A percentile compares a stretch with the other conserved stretches of the same genome.
Evolutionary conservation across 177 flowering plant species (phyloP).

Genomic region (Vitis hybrid): DNA sequence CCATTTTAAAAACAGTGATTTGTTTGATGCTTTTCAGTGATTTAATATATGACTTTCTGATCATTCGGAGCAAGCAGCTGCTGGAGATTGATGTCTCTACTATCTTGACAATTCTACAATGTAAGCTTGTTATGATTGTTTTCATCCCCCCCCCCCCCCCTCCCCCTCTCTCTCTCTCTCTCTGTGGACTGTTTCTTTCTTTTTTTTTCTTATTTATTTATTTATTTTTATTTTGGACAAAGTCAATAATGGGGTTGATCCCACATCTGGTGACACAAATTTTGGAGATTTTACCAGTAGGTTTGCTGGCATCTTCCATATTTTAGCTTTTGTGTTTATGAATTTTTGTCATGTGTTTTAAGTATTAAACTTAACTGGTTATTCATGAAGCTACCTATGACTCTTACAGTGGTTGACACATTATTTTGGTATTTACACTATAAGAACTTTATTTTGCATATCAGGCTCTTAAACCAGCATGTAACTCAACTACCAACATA

Average conservation of each 20-base stretch:
- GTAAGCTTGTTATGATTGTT: constrained; percentile 40
- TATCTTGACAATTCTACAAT: constrained; percentile 74
- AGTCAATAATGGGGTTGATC: too few species aligned
- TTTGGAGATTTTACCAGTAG: too few species aligned
- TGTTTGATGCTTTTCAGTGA: constrained; percentile 63
- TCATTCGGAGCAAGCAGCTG: constrained; percentile 70
- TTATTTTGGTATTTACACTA: neutral
- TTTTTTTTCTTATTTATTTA: neutral
- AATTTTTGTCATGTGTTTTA: neutral
- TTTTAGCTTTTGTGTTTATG: neutral
- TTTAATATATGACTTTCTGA: constrained; percentile 78
- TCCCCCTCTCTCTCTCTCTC: too few species aligned
- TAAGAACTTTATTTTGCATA: neutral
- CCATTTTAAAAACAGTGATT: constrained; percentile 2
- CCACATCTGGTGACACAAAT: too few species aligned
- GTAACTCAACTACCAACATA: neutral
- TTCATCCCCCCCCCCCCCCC: neutral
- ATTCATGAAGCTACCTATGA: neutral
- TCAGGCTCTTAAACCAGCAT: neutral
- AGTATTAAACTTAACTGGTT: neutral
- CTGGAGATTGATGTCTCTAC: constrained; percentile 85
- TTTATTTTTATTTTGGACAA: neutral
- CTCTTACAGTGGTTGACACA: neutral
- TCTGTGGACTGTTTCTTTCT: neutral
- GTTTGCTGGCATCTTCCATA: neutral